Percentiles rank a stretch among this genome's conserved stretches.
These are phyloP conservation scores for Solanum pinnatisectum DNA, from an alignment of 257 asterid species.

Conservation along the genomic window DNA sequence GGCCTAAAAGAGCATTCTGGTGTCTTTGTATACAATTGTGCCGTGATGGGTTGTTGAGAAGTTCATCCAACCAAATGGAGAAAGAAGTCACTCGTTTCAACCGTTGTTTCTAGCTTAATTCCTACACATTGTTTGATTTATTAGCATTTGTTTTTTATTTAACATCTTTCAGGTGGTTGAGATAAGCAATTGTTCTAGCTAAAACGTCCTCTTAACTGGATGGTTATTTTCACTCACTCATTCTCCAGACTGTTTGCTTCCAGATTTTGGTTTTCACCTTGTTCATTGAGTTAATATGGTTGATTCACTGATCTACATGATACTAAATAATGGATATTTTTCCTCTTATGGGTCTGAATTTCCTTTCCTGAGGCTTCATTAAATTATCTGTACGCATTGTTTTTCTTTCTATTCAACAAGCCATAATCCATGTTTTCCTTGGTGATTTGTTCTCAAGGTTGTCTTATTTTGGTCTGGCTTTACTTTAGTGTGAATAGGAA, in stretches of 20 bases:
- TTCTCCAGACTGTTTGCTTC: not conserved
- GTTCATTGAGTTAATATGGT: not conserved
- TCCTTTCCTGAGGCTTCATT: not conserved
- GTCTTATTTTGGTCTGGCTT: not conserved
- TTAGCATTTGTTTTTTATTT: not conserved
- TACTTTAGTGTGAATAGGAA: not conserved
- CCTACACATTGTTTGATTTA: constrained; percentile 8
- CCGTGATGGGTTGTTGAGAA: constrained; percentile 74
- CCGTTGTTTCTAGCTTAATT: constrained; percentile 20
- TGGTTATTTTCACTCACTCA: not conserved
- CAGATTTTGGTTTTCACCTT: not conserved
- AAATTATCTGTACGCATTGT: not conserved
- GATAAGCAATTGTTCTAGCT: not conserved
- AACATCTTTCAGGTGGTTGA: not conserved
- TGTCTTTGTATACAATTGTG: constrained; percentile 78
- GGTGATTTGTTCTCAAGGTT: not conserved
- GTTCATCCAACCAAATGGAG: constrained; percentile 4
- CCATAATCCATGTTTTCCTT: not conserved
- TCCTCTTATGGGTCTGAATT: not conserved
- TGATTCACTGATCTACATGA: not conserved
- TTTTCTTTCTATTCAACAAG: not conserved
- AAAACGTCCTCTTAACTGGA: not conserved
- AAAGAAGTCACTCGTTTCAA: constrained; percentile 7
- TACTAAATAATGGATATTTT: not conserved
- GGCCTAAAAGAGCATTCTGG: constrained; percentile 85